Evolutionary conservation across 345 rosid species (phyloP).

Genomic region (Cardamine occulta): DNA sequence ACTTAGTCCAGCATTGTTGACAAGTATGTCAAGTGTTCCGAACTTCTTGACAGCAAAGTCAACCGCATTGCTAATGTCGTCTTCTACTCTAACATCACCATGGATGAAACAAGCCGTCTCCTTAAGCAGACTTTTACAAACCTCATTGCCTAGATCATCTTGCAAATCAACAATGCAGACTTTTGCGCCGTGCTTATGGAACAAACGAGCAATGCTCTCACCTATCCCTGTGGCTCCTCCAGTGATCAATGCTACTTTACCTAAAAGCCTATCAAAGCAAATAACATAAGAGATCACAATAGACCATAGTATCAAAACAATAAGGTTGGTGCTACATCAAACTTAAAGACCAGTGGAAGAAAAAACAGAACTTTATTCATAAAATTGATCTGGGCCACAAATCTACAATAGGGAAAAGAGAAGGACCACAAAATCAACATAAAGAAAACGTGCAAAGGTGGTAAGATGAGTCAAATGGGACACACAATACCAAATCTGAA

Average conservation of each 20-base stretch:
- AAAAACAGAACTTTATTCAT: not conserved
- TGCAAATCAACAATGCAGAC: conserved; percentile 76
- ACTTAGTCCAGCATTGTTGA: conserved; percentile 79
- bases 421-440: conserved; percentile 14
- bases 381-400: conserved; percentile 12
- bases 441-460: conserved; percentile 22
- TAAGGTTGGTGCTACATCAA: not conserved
- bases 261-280: conserved; percentile 53
- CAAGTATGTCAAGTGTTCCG: conserved; percentile 70
- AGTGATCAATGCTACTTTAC: conserved; percentile 79
- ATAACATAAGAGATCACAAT: not conserved
- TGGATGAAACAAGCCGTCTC: conserved; percentile 53
- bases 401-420: not conserved
- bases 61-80: conserved; percentile 65
- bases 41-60: conserved; percentile 59
- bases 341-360: not conserved
- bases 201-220: conserved; percentile 73
- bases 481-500: conserved; percentile 5
- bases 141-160: conserved; percentile 57
- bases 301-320: not conserved
- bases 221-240: conserved; percentile 96
- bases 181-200: conserved; percentile 80
- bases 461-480: conserved; percentile 14
- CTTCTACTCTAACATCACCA: conserved; percentile 76
- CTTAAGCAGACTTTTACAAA: conserved; percentile 53